Percentiles rank a stretch among this genome's conserved stretches.
Conservation (phyloP, 2,329 filamentous ascomycete species). For the Colletotrichum higginsianum region DNA sequence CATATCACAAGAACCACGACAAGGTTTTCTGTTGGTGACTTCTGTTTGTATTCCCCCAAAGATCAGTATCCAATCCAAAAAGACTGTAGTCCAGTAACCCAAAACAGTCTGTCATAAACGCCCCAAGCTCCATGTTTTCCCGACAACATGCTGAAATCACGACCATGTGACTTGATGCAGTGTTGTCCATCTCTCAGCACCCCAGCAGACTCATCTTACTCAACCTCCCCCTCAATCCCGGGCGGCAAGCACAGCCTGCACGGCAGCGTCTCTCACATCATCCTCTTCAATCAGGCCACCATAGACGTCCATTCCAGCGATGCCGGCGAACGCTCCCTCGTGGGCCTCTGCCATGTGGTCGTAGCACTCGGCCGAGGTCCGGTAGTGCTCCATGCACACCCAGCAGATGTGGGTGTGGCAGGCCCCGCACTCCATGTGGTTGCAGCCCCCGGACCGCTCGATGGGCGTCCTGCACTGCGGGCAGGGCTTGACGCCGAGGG, state of each 20-base stretch:
- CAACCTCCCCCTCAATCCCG: not conserved
- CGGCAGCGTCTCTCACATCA: too few relatives aligned
- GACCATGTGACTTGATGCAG: too few relatives aligned
- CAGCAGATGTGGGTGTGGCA: slow-evolving; percentile 64
- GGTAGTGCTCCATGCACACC: slow-evolving; percentile 58
- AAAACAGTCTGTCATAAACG: too few relatives aligned
- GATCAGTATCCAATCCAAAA: too few relatives aligned
- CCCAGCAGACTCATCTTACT: not conserved
- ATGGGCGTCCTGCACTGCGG: slow-evolving; percentile 57
- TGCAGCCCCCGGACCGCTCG: slow-evolving; percentile 61
- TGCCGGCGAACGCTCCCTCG: not conserved
- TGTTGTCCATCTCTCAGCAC: too few relatives aligned
- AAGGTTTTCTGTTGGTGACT: too few relatives aligned
- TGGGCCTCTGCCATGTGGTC: not conserved
- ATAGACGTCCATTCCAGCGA: not conserved
- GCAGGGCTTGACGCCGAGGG: slow-evolving; percentile 51
- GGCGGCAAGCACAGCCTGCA: not conserved
- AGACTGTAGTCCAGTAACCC: too few relatives aligned
- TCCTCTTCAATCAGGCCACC: not conserved
- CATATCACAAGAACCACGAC: too few relatives aligned
- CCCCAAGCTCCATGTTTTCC: too few relatives aligned
- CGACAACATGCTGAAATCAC: too few relatives aligned
- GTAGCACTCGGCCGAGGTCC: not conserved
- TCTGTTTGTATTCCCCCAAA: too few relatives aligned
- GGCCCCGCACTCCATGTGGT: slow-evolving; percentile 60